These are phyloP conservation scores for Xylariaceae sp. DNA, from an alignment of 2,329 filamentous ascomycete genomes.

Conservation along the genomic window DNA sequence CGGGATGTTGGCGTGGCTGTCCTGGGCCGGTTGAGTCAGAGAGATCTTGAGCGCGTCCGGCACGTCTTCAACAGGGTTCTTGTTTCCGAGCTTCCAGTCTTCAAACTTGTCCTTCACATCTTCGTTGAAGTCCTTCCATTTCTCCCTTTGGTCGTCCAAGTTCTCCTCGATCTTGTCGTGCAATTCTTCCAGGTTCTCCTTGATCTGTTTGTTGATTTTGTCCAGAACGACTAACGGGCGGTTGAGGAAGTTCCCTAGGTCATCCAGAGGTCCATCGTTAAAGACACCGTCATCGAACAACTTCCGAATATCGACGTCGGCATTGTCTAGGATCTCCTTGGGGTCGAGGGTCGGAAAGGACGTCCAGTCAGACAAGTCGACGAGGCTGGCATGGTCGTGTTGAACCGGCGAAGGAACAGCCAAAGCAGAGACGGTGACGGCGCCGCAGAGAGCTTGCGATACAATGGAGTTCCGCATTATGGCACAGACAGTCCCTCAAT, in stretches of 20 bases:
- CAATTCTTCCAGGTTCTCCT: not conserved
- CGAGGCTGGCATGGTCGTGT: slow-evolving; percentile 17
- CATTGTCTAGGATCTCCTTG: slow-evolving; percentile 20
- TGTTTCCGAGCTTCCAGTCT: not conserved
- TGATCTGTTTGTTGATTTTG: slow-evolving; percentile 6
- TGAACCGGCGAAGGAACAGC: slow-evolving; percentile 15
- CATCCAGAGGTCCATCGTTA: slow-evolving; percentile 15
- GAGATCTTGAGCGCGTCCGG: not conserved
- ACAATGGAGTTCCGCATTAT: slow-evolving; percentile 26
- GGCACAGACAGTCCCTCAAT: not conserved
- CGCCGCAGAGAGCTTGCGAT: slow-evolving; percentile 25
- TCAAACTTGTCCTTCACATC: not conserved
- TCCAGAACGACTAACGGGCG: slow-evolving; percentile 12
- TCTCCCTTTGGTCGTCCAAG: not conserved
- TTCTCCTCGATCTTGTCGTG: slow-evolving; percentile 3
- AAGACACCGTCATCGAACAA: slow-evolving; percentile 16
- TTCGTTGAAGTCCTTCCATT: not conserved
- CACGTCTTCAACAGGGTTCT: not conserved
- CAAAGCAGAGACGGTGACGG: slow-evolving; percentile 25
- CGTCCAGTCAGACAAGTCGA: slow-evolving; percentile 25
- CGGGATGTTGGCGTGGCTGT: slow-evolving; percentile 2
- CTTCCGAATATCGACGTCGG: slow-evolving; percentile 15
- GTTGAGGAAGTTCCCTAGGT: slow-evolving; percentile 10
- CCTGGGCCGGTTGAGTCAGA: not conserved
- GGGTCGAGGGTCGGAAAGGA: slow-evolving; percentile 28